A percentile compares a stretch with the other conserved stretches of the same genome.
These are phyloP conservation scores for Cryptococcus amylolentus DNA, from an alignment of 1,284 basidiomycete species.

Conservation along the genomic window DNA sequence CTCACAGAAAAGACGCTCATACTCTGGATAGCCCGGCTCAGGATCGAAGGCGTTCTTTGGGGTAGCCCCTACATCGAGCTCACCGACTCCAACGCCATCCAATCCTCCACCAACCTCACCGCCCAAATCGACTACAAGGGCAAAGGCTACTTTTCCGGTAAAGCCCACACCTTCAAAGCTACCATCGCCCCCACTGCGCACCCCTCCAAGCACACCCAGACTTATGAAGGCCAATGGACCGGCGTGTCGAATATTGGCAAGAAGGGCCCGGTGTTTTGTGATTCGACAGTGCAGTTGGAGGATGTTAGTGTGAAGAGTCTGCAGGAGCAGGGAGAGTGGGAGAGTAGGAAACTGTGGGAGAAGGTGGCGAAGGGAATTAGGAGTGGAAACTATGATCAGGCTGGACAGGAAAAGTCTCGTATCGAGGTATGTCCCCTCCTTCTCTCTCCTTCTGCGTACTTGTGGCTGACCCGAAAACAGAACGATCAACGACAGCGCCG, in stretches of 20 bases:
- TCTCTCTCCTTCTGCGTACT: background rate
- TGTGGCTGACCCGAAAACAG: constrained; percentile 48
- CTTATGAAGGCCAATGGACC: constrained; percentile 87
- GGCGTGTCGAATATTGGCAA: constrained; percentile 61
- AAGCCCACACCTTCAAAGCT: constrained; percentile 90
- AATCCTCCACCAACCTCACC: constrained; percentile 69
- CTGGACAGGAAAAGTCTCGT: constrained; percentile 80
- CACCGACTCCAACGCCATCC: constrained; percentile 76
- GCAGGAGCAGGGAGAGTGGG: constrained; percentile 70
- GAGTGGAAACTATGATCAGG: constrained; percentile 86
- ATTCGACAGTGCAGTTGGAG: constrained; percentile 56
- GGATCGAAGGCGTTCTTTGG: constrained; percentile 58
- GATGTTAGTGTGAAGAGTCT: constrained; percentile 67
- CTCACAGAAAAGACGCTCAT: constrained; percentile 16
- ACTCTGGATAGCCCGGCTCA: constrained; percentile 56
- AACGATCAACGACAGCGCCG: constrained; percentile 88
- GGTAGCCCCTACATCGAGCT: constrained; percentile 68
- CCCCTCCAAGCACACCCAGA: constrained; percentile 51
- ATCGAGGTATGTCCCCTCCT: constrained; percentile 67
- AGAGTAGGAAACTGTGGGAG: constrained; percentile 82
- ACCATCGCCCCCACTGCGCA: constrained; percentile 54
- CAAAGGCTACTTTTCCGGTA: constrained; percentile 91
- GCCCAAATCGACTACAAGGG: constrained; percentile 87
- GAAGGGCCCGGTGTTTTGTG: constrained; percentile 53
- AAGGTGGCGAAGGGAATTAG: constrained; percentile 86